Evolutionary conservation across 2,329 filamentous ascomycete genomes (phyloP).

Genomic region (Alternaria postmessia): DNA sequence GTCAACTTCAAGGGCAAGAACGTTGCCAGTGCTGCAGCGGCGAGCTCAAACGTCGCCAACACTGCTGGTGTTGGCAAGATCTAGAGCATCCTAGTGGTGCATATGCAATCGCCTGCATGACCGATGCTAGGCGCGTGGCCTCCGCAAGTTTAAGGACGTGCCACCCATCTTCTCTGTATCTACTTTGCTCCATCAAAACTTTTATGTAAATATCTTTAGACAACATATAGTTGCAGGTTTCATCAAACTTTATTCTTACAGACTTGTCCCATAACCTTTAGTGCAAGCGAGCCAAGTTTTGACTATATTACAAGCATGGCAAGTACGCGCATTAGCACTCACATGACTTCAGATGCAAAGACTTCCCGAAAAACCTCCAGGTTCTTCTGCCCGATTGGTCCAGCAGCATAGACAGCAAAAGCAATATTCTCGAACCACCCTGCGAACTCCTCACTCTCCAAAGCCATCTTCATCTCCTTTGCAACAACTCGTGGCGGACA

Average conservation of each 20-base stretch:
- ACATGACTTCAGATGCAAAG: background rate
- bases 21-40: constrained; percentile 4
- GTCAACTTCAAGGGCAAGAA: constrained; percentile 14
- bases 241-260: background rate
- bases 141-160: background rate
- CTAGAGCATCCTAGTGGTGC: background rate
- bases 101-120: background rate
- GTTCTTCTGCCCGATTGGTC: constrained; percentile 17
- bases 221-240: background rate
- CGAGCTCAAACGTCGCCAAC: constrained; percentile 5
- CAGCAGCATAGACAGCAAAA: constrained; percentile 32
- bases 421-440: constrained; percentile 31
- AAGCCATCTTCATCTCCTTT: constrained; percentile 23
- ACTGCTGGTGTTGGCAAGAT: constrained; percentile 26
- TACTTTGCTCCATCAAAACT: background rate
- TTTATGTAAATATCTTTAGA: background rate
- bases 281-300: background rate
- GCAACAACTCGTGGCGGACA: constrained; percentile 31
- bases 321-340: background rate
- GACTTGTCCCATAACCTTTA: background rate
- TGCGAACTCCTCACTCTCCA: constrained; percentile 26
- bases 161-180: background rate
- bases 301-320: background rate
- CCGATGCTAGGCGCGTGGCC: background rate
- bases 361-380: constrained; percentile 10